phyloP scores from a whole-genome alignment of 1,284 basidiomycete species.

The Cryptococcus sp. region DNA sequence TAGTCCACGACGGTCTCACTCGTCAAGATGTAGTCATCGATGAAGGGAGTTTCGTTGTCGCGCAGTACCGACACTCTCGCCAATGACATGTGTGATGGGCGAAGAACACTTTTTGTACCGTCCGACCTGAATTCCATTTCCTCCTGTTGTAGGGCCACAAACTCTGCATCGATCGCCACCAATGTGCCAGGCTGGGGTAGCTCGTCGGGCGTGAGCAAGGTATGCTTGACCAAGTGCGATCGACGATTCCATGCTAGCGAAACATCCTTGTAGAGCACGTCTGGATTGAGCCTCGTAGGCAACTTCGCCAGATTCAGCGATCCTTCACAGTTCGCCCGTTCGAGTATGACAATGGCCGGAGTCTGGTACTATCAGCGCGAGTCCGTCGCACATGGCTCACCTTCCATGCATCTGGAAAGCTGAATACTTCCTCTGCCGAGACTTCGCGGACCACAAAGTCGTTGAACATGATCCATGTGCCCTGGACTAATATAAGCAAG shows the following conservation, averaged over 20 bases:
- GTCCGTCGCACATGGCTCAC: conserved; percentile 52
- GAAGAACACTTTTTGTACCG: conserved; percentile 85
- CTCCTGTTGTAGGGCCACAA: conserved; percentile 94
- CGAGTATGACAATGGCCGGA: conserved; percentile 82
- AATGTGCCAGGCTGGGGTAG: conserved; percentile 79
- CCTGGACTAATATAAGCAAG: conserved; percentile 26
- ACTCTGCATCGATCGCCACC: conserved; percentile 95
- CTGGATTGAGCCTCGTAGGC: conserved; percentile 64
- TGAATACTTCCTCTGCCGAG: conserved; percentile 76
- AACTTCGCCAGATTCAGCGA: conserved; percentile 63
- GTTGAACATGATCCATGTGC: conserved; percentile 92
- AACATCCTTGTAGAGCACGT: conserved; percentile 78
- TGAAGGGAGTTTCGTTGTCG: conserved; percentile 85
- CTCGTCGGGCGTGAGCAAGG: conserved; percentile 67
- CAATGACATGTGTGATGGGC: conserved; percentile 84
- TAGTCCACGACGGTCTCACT: conserved; percentile 94
- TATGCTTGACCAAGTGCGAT: conserved; percentile 67
- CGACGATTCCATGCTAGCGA: conserved; percentile 84
- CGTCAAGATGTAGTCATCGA: conserved; percentile 96
- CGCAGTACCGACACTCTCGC: conserved; percentile 93
- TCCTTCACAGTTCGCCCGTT: conserved; percentile 63
- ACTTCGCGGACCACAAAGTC: conserved; percentile 89
- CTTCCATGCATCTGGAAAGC: conserved; percentile 89
- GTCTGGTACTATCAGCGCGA: conserved; percentile 52
- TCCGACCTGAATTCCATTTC: conserved; percentile 93